Percentiles rank a stretch among this genome's conserved stretches.
phyloP scores from a whole-genome alignment of 495 filamentous ascomycete genomes.

The Penicillium lagena region DNA sequence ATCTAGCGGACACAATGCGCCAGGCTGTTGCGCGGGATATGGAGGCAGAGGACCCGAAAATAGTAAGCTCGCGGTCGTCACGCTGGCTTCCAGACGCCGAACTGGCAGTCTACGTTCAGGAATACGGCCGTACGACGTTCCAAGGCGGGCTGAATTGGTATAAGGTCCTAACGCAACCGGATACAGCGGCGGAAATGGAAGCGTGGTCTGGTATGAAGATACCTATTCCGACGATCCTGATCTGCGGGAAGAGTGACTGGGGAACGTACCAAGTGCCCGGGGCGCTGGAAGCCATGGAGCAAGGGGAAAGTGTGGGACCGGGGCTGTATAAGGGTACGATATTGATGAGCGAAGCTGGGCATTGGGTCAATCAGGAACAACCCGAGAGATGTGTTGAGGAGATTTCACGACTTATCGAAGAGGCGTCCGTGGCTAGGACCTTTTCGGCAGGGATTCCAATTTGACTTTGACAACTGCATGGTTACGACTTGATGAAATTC shows the following conservation, averaged over 20 bases:
- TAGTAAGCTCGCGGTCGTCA: conserved; percentile 11
- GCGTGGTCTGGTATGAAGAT: conserved; percentile 58
- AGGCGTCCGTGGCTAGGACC: no score
- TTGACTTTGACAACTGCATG: no score
- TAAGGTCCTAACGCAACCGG: conserved; percentile 50
- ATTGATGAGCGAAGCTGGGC: conserved; percentile 53
- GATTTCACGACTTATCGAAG: no score
- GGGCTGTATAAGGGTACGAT: conserved; percentile 40
- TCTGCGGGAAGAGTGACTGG: conserved; percentile 59
- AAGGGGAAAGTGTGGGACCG: conserved; percentile 31
- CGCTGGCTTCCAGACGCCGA: conserved; percentile 51
- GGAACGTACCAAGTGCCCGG: conserved; percentile 61
- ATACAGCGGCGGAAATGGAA: conserved; percentile 51
- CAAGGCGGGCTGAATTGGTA: conserved; percentile 71
- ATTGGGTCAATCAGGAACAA: conserved; percentile 31
- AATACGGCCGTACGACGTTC: conserved; percentile 62
- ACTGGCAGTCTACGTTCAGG: conserved; percentile 51
- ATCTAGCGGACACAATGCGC: conserved; percentile 49
- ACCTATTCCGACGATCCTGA: conserved; percentile 53
- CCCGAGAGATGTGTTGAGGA: no score
- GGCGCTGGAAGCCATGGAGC: conserved; percentile 49
- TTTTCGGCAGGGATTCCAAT: no score
- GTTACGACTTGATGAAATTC: no score
- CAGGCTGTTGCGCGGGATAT: conserved; percentile 47
- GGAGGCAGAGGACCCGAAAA: conserved; percentile 35